These are phyloP conservation scores for Rhizophagus clarus DNA, from an alignment of 192 early-diverging fungal species.

Conservation along the genomic window DNA sequence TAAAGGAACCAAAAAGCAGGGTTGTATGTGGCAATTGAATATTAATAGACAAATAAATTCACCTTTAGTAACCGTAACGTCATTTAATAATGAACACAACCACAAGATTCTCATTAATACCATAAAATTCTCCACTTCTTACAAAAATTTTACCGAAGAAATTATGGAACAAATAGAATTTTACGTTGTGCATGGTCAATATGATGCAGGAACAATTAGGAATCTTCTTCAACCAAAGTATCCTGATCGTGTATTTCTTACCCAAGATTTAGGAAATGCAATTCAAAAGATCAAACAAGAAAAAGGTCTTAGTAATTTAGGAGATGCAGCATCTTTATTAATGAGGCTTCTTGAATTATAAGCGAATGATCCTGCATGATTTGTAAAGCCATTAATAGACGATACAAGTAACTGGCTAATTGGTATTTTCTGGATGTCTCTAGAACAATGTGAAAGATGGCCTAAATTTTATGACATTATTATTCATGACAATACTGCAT, in stretches of 20 bases:
- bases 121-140: background rate
- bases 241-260: background rate
- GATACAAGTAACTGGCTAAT: background rate
- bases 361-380: background rate
- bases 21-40: background rate
- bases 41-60: background rate
- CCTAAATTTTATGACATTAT: background rate
- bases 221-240: background rate
- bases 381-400: background rate
- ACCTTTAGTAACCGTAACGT: background rate
- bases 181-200: background rate
- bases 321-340: background rate
- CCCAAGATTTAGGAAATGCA: background rate
- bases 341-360: background rate
- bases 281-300: background rate
- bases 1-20: background rate
- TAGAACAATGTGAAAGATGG: background rate
- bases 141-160: background rate
- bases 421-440: background rate
- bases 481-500: background rate
- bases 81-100: background rate
- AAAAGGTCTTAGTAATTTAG: background rate
- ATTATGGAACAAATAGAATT: background rate
- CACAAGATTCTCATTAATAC: background rate
- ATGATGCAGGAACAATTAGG: background rate